phyloP scores from a whole-genome alignment of 176 grass and related monocot species.

The Cenchrus americanus region DNA sequence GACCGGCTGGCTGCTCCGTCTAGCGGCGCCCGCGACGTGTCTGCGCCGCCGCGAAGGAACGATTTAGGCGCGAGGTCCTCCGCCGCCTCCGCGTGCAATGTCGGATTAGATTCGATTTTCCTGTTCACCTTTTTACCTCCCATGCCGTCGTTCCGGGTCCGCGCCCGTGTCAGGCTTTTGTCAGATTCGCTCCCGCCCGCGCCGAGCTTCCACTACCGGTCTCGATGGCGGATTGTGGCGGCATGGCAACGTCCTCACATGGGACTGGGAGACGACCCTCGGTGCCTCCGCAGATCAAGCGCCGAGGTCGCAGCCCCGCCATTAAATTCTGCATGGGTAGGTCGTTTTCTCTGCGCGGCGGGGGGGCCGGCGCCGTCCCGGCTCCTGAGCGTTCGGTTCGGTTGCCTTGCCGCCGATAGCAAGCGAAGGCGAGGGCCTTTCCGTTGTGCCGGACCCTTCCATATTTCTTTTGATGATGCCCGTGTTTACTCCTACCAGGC shows the following conservation, averaged over 20 bases:
- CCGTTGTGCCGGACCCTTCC: constrained; percentile 21
- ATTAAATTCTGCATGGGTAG: constrained; percentile 44
- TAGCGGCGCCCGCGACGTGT: neutral
- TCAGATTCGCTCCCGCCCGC: constrained; percentile 30
- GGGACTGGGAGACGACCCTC: neutral
- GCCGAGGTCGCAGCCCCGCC: neutral
- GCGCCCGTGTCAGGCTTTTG: neutral
- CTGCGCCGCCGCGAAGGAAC: neutral
- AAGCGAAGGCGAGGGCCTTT: neutral
- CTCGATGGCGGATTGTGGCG: neutral
- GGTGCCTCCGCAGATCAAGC: constrained; percentile 34
- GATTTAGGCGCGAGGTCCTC: neutral
- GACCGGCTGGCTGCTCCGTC: neutral
- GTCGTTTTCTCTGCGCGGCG: constrained; percentile 21
- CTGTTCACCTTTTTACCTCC: too few species aligned
- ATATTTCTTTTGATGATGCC: constrained; percentile 38
- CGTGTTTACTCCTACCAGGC: neutral
- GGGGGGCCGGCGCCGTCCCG: constrained; percentile 2
- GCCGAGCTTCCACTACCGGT: neutral
- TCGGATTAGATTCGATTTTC: constrained; percentile 33
- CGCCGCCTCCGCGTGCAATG: neutral
- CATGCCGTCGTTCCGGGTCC: too few species aligned
- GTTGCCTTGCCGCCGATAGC: constrained; percentile 28
- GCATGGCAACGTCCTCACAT: neutral
- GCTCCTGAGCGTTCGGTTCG: neutral